These are phyloP conservation scores for Acanthamoeba triangularis DNA, from an alignment of 208 protist species.

Conservation along the genomic window DNA sequence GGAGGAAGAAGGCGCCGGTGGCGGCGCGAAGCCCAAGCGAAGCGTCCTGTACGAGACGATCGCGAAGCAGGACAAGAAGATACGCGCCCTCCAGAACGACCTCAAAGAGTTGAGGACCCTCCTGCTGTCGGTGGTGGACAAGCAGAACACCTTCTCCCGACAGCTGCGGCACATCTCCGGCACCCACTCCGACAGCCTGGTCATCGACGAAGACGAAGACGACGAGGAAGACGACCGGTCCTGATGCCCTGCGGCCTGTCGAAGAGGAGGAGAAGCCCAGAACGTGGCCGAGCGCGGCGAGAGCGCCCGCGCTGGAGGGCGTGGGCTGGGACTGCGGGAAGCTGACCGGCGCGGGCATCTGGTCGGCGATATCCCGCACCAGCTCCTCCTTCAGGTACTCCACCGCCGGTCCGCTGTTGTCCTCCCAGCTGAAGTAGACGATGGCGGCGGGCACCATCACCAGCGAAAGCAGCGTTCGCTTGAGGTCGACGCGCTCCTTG, in stretches of 20 bases:
- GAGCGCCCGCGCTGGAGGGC: neutral
- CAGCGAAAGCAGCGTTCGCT: neutral
- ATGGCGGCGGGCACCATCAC: conserved; percentile 59
- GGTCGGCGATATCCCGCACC: conserved; percentile 23
- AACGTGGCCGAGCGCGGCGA: neutral
- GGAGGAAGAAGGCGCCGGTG: neutral
- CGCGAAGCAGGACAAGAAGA: conserved; percentile 55
- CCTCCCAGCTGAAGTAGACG: conserved; percentile 61
- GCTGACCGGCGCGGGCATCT: neutral
- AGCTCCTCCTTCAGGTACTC: conserved; percentile 67
- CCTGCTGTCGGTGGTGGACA: conserved; percentile 61
- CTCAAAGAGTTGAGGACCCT: conserved; percentile 69
- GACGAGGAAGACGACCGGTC: neutral
- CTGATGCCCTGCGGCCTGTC: too few species aligned
- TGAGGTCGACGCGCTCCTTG: conserved; percentile 42
- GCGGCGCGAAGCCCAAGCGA: conserved; percentile 29
- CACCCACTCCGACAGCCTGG: conserved; percentile 4
- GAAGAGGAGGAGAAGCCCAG: neutral
- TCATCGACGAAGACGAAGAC: conserved; percentile 59
- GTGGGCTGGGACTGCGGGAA: conserved; percentile 55
- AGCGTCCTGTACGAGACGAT: conserved; percentile 43
- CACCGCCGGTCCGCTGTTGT: conserved; percentile 14
- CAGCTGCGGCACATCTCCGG: conserved; percentile 43
- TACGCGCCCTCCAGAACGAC: conserved; percentile 53
- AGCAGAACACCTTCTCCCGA: conserved; percentile 44